These are phyloP conservation scores for Lachnellula arida DNA, from an alignment of 2,329 filamentous ascomycete species.

Conservation along the genomic window DNA sequence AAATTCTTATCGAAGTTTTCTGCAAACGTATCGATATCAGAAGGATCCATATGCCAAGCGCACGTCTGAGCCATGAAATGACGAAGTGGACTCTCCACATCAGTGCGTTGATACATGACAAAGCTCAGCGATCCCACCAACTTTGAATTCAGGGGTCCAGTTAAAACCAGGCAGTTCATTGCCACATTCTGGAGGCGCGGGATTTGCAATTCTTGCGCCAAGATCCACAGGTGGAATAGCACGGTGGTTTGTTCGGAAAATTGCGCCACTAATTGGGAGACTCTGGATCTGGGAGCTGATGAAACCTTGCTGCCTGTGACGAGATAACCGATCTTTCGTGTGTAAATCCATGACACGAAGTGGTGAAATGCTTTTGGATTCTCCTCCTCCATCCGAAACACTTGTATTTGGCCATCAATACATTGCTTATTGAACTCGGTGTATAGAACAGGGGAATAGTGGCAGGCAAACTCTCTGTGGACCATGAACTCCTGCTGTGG, in stretches of 20 bases:
- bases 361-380: not conserved
- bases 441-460: not conserved
- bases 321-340: not conserved
- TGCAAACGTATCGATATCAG: not conserved
- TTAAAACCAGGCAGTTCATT: not conserved
- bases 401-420: not conserved
- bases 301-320: not conserved
- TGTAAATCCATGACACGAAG: not conserved
- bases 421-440: not conserved
- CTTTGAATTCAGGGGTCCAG: not conserved
- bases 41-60: not conserved
- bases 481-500: not conserved
- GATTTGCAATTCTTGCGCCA: not conserved
- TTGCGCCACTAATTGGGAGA: not conserved
- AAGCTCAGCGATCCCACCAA: not conserved
- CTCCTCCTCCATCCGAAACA: not conserved
- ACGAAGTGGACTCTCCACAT: not conserved
- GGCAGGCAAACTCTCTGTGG: constrained; percentile 1
- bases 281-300: not conserved
- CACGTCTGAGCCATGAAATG: not conserved
- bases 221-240: constrained; percentile 45
- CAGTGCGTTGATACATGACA: not conserved
- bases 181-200: not conserved
- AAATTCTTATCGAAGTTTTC: not conserved
- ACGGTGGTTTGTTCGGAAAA: constrained; percentile 17